phyloP scores from a whole-genome alignment of 768 basidiomycete species.

The Xerocomus brunneocitrinus region DNA sequence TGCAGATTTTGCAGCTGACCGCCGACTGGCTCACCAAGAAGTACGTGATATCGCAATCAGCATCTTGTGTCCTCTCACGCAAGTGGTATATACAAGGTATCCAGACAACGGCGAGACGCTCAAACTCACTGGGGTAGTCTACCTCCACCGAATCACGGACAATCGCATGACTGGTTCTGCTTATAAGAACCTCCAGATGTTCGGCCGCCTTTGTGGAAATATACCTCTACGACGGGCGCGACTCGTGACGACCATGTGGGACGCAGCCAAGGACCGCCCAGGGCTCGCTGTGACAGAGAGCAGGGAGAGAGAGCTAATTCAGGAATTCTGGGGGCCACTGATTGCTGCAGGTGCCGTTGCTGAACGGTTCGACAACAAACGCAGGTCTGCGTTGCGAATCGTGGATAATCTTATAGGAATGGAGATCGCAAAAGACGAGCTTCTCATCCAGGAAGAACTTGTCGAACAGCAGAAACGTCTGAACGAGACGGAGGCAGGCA shows the following conservation, averaged over 20 bases:
- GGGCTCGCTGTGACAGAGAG: not conserved
- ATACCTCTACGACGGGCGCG: constrained; percentile 9
- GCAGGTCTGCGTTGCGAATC: not conserved
- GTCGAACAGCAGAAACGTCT: constrained; percentile 9
- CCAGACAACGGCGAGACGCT: not conserved
- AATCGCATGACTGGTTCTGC: constrained; percentile 31
- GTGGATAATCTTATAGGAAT: not conserved
- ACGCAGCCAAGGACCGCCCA: constrained; percentile 2
- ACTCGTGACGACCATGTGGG: constrained; percentile 39
- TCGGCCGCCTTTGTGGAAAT: constrained; percentile 33
- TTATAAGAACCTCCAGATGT: constrained; percentile 27
- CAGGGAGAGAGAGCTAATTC: not conserved
- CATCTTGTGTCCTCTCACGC: no score
- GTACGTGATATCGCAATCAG: no score
- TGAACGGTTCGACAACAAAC: constrained; percentile 1
- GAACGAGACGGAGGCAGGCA: constrained; percentile 22
- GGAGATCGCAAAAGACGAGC: not conserved
- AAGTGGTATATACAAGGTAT: constrained; percentile 5
- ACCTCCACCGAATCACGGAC: constrained; percentile 33
- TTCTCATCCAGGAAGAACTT: constrained; percentile 21
- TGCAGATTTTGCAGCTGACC: not conserved
- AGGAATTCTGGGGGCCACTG: constrained; percentile 17
- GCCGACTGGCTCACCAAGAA: not conserved
- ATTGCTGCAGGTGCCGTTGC: not conserved
- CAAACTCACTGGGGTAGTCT: constrained; percentile 30